A percentile compares a stretch with the other conserved stretches of the same genome.
phyloP scores from a whole-genome alignment of 2,329 filamentous ascomycete species.

The Ophiostoma montium region DNA sequence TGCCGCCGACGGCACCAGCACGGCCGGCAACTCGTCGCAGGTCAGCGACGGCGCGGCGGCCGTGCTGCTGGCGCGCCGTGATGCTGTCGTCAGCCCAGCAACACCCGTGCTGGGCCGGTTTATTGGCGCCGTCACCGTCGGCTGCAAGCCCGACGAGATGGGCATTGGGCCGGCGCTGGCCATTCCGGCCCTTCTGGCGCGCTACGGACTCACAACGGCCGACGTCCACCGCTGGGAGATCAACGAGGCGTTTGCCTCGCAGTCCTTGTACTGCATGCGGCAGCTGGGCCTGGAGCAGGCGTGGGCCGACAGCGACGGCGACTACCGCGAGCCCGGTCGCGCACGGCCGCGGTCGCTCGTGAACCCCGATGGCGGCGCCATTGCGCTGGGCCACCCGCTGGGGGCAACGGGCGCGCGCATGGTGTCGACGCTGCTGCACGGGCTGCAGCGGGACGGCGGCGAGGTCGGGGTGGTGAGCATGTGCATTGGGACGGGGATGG shows the following conservation, averaged over 20 bases:
- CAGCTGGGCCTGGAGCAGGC: constrained; percentile 50
- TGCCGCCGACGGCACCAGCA: constrained; percentile 56
- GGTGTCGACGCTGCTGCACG: constrained; percentile 56
- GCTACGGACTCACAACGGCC: constrained; percentile 47
- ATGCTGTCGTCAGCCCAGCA: constrained; percentile 55
- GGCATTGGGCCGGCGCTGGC: constrained; percentile 77
- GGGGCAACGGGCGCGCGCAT: constrained; percentile 79
- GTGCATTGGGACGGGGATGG: constrained; percentile 78
- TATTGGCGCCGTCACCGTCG: constrained; percentile 59
- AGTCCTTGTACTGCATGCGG: constrained; percentile 56
- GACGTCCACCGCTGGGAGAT: constrained; percentile 86
- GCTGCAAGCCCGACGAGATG: constrained; percentile 86
- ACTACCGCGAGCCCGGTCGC: background rate
- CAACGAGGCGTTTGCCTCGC: constrained; percentile 67
- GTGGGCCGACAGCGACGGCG: constrained; percentile 31
- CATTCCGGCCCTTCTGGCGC: constrained; percentile 65
- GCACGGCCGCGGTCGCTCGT: constrained; percentile 40
- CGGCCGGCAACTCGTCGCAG: constrained; percentile 71
- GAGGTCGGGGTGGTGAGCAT: constrained; percentile 80
- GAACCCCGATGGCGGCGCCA: constrained; percentile 86
- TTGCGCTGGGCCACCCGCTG: constrained; percentile 84
- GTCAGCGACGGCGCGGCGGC: constrained; percentile 82
- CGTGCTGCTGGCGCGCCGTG: constrained; percentile 70
- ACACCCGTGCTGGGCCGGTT: constrained; percentile 79
- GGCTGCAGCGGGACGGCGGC: constrained; percentile 51